phyloP scores from a whole-genome alignment of 208 protist species.

The Jaenimonas drosophilae region DNA sequence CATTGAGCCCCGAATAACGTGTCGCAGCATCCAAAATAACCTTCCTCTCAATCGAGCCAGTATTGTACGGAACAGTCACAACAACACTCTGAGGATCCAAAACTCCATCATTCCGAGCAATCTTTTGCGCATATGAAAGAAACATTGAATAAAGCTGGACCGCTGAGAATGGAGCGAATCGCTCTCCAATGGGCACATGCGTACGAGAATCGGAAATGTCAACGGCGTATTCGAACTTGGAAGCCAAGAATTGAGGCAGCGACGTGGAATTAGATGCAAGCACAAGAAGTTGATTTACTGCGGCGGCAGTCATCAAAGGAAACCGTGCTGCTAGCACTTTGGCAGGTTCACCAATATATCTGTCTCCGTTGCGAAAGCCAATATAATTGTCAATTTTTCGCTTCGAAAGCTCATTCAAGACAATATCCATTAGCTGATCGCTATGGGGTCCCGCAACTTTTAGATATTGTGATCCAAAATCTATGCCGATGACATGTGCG shows the following conservation, averaged over 20 bases:
- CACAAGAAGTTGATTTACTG: conserved; percentile 64
- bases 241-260: conserved; percentile 16
- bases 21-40: conserved; percentile 89
- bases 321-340: conserved; percentile 84
- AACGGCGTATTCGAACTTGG: conserved; percentile 35
- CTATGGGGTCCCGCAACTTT: conserved; percentile 61
- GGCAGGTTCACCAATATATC: conserved; percentile 84
- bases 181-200: conserved; percentile 32
- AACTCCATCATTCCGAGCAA: conserved; percentile 40
- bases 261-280: too few species aligned
- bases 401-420: conserved; percentile 91
- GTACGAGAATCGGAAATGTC: conserved; percentile 35
- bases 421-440: conserved; percentile 79
- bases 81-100: conserved; percentile 56
- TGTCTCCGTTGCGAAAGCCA: conserved; percentile 83
- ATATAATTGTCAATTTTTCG: conserved; percentile 90
- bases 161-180: conserved; percentile 45
- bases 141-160: conserved; percentile 88
- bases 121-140: conserved; percentile 48
- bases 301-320: conserved; percentile 48
- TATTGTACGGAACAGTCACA: conserved; percentile 86
- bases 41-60: conserved; percentile 62
- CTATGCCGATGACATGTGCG: conserved; percentile 74
- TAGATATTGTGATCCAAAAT: conserved; percentile 84
- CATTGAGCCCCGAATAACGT: conserved; percentile 58